Base-by-base conservation (phyloP, 176 grass and related monocot species). In the Oryza meyeriana region DNA sequence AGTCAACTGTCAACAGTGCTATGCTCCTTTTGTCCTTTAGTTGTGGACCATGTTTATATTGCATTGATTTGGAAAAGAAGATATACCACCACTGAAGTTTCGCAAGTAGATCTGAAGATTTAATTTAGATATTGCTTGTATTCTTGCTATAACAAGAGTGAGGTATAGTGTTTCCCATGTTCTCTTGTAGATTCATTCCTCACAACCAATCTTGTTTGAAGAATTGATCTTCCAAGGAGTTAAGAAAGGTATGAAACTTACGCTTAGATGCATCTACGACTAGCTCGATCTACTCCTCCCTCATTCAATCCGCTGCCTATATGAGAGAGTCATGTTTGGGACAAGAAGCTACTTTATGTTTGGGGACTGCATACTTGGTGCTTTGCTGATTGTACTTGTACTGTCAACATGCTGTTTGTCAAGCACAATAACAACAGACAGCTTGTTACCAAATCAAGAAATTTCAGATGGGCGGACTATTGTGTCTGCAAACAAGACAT, bases 381-480 rank as follows among this genome's bases (percentile, higher is more conserved):
- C 28, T 50, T 25, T 91, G 34, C 9, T 86, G 47, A 80, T 83
- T 83, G 8, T 83, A 28, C 71, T 28, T 80, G 24, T 81, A 16
- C 83, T 68, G 65, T 32, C 71, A 63, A 8, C 36, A 66, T 74
- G 62, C 64, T 82, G 83, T 40, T 70, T 52, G 47, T 52, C 47
- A 52, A 52, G 47, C 47, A 52, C 47, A 52, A 52, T 71, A 24
- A 57, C 33, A 77, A 33, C 8, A 26, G 72, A 86, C 3, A 85
- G 1, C 33, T 76, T 91, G 33, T 26, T 25, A 35, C 25, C 39
- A 16, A 90, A 78, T 61, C 52, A 87, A 77, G 77, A 87, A 4
- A 63, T 92, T 78, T 72, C 72, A 55, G 90, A 94, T 64, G 90
- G 87, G 67, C 22, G 81, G 66, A 84, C 33, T 8, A 25, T 94